Evolutionary conservation across 352 stramenopile species (phyloP).

Genomic region (Globisporangium lucens): DNA sequence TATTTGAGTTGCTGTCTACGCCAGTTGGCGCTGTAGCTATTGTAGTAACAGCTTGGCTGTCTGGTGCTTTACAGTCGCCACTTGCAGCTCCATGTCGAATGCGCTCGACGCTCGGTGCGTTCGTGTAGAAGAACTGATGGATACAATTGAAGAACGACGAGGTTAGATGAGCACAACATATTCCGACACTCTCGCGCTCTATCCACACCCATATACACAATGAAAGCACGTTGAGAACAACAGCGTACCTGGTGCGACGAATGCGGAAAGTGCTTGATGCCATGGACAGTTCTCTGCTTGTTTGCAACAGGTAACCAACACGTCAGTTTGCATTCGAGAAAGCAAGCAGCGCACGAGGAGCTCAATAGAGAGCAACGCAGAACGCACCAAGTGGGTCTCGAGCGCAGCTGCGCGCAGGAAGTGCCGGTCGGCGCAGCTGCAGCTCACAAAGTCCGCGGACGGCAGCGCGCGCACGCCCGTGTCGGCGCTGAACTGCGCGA

Average conservation of each 20-base stretch:
- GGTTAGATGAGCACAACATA: neutral
- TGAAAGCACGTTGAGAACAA: neutral
- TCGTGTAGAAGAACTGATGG: constrained; percentile 28
- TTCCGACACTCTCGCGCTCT: neutral
- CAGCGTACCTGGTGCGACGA: constrained; percentile 11
- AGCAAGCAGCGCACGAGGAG: neutral
- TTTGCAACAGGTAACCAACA: neutral
- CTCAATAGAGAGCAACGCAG: neutral
- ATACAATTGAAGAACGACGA: no score
- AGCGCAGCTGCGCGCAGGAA: constrained; percentile 35
- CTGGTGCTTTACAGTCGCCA: neutral
- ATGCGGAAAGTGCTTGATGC: constrained; percentile 5
- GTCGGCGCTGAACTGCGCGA: constrained; percentile 32
- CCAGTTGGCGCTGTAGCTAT: neutral
- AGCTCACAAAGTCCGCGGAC: constrained; percentile 34
- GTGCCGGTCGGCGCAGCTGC: constrained; percentile 26
- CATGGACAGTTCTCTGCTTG: constrained; percentile 10
- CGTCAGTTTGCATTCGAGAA: neutral
- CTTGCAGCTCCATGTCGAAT: neutral
- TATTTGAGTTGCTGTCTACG: neutral
- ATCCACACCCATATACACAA: neutral
- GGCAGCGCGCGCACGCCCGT: constrained; percentile 34
- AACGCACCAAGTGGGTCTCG: constrained; percentile 40
- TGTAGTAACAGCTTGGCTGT: neutral
- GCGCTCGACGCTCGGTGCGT: constrained; percentile 16